Percentiles rank a stretch among this genome's conserved stretches.
Conservation (phyloP, 352 stramenopile genomes). For the Globisporangium nagaii region DNA sequence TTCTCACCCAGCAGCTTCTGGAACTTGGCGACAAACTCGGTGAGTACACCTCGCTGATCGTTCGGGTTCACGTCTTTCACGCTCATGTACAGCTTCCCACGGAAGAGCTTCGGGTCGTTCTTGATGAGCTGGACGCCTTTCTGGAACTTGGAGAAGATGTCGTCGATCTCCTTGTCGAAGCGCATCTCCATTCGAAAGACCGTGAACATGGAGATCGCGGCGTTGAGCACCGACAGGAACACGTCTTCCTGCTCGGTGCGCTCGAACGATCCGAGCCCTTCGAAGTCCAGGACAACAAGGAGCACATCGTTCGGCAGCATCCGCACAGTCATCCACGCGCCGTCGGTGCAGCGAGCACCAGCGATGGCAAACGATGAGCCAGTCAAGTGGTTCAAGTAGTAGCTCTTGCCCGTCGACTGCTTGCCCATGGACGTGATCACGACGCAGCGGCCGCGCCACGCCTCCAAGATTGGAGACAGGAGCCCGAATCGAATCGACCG, state of each 20-base stretch:
- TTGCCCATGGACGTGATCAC: conserved; percentile 8
- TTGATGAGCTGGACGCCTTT: conserved; percentile 61
- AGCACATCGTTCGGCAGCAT: conserved; percentile 34
- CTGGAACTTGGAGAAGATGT: conserved; percentile 64
- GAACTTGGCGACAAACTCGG: conserved; percentile 47
- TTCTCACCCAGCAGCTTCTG: conserved; percentile 40
- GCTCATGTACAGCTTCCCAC: conserved; percentile 57
- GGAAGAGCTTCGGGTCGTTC: conserved; percentile 50
- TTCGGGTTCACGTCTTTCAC: conserved; percentile 77
- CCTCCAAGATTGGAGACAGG: conserved; percentile 4
- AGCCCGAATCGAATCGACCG: conserved; percentile 11
- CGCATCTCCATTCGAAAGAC: conserved; percentile 80
- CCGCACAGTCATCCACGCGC: conserved; percentile 56
- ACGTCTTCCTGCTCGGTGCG: conserved; percentile 68
- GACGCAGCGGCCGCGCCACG: conserved; percentile 4
- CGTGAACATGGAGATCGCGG: conserved; percentile 64
- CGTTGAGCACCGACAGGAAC: conserved; percentile 72
- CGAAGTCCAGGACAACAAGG: conserved; percentile 69
- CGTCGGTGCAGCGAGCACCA: conserved; percentile 53
- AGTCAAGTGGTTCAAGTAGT: conserved; percentile 74
- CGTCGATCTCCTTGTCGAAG: conserved; percentile 68
- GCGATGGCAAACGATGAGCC: conserved; percentile 68
- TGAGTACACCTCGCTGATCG: conserved; percentile 36
- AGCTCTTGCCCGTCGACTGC: conserved; percentile 73
- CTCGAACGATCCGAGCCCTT: conserved; percentile 70